These are phyloP conservation scores for Exophiala oligosperma DNA, from an alignment of 2,329 filamentous ascomycete species.

Conservation along the genomic window DNA sequence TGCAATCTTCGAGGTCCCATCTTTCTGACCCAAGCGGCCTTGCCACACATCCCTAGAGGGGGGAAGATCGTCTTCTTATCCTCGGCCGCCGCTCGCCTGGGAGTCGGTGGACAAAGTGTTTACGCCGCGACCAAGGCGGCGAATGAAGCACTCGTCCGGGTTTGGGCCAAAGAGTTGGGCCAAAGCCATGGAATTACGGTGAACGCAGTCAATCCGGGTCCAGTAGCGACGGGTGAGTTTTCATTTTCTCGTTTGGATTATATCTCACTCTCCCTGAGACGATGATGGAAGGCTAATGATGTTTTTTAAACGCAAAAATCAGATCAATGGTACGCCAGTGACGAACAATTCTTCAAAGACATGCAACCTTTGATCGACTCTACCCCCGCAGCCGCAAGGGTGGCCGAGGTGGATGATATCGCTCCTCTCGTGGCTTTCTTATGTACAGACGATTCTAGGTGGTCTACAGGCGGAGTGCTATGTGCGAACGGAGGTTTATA, in stretches of 20 bases:
- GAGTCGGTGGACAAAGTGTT: not conserved
- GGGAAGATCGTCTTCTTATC: not conserved
- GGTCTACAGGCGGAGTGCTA: not conserved
- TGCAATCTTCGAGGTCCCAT: constrained; percentile 1
- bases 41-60: not conserved
- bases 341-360: not conserved
- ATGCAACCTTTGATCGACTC: constrained; percentile 1
- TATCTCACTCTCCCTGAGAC: too few species aligned
- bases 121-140: not conserved
- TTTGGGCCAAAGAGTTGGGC: not conserved
- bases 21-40: constrained; percentile 6
- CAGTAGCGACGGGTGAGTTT: not conserved
- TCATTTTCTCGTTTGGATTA: not conserved
- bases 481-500: too few species aligned
- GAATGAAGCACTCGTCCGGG: not conserved
- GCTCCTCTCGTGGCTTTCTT: not conserved
- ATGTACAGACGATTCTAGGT: not conserved
- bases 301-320: not conserved
- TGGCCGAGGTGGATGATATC: not conserved
- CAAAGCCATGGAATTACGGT: not conserved
- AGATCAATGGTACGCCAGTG: constrained; percentile 1
- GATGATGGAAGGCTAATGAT: not conserved
- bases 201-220: not conserved
- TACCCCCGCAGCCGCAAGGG: not conserved
- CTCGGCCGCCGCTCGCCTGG: not conserved